Percentiles rank a stretch among this genome's conserved stretches.
Conservation (phyloP, 2,329 filamentous ascomycete genomes). For the Ramularia collo-cygni region DNA sequence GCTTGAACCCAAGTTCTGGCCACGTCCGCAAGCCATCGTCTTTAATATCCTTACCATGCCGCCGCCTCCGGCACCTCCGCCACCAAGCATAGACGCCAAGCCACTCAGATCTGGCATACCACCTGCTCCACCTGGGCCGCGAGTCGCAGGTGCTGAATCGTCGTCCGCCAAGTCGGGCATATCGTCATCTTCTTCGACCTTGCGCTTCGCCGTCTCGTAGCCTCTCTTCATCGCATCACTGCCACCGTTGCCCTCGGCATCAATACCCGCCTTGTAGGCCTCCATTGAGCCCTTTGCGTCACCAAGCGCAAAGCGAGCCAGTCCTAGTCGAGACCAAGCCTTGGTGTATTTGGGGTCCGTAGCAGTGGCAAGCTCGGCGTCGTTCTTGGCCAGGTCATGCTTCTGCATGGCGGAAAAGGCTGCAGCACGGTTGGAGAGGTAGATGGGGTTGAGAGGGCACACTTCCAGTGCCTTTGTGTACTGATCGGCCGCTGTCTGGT, state of each 20-base stretch:
- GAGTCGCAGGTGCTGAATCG: constrained; percentile 24
- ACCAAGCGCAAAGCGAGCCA: constrained; percentile 84
- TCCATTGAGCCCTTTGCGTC: constrained; percentile 91
- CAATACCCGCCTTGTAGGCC: constrained; percentile 86
- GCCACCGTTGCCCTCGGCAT: constrained; percentile 86
- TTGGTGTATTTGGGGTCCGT: constrained; percentile 93
- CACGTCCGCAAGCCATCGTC: too few relatives aligned
- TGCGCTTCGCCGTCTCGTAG: constrained; percentile 83
- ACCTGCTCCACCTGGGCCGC: constrained; percentile 31
- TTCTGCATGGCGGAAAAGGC: constrained; percentile 80
- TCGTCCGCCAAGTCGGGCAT: constrained; percentile 33
- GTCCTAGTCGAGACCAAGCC: constrained; percentile 88
- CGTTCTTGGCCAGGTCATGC: constrained; percentile 74
- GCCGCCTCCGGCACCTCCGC: constrained; percentile 57
- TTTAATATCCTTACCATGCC: too few relatives aligned
- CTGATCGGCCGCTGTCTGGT: constrained; percentile 69
- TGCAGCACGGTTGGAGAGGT: constrained; percentile 93
- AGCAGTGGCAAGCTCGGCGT: constrained; percentile 84
- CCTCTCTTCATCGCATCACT: constrained; percentile 98
- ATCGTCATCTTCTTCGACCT: constrained; percentile 70
- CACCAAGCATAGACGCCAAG: constrained; percentile 46
- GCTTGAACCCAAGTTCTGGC: too few relatives aligned
- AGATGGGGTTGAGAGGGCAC: constrained; percentile 83
- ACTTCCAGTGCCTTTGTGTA: constrained; percentile 83
- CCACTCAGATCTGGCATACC: constrained; percentile 39